Conservation (phyloP, 768 basidiomycete genomes). For the Lyophyllum decastes region DNA sequence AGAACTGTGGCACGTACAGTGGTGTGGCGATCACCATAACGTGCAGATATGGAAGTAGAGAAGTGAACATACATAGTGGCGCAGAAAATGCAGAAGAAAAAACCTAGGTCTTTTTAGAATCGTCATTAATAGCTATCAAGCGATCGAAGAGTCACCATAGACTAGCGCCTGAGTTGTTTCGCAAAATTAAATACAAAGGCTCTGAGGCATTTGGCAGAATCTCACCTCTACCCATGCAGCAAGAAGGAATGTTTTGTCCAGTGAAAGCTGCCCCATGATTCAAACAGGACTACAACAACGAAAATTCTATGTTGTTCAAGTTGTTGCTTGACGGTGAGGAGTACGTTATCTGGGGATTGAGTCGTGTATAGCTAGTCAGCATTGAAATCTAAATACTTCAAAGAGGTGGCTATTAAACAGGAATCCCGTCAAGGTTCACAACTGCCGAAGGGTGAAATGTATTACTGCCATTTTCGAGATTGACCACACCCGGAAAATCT, state of each 20-base stretch:
- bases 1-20: not conserved
- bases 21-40: slow-evolving; percentile 1
- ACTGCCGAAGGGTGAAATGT: too few relatives aligned
- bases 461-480: too few relatives aligned
- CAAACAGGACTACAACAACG: too few relatives aligned
- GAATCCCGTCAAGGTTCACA: too few relatives aligned
- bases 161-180: not conserved
- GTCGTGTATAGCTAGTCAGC: too few relatives aligned
- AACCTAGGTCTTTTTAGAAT: not conserved
- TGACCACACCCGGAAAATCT: too few relatives aligned
- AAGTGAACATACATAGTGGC: slow-evolving; percentile 6
- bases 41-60: not conserved
- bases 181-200: not conserved
- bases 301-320: too few relatives aligned
- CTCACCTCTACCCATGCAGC: slow-evolving; percentile 7
- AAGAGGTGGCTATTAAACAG: too few relatives aligned
- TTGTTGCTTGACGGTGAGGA: too few relatives aligned
- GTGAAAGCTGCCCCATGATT: slow-evolving; percentile 6
- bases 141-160: not conserved
- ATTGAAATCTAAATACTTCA: too few relatives aligned
- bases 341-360: too few relatives aligned
- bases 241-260: slow-evolving; percentile 9
- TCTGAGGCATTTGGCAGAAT: not conserved
- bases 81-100: slow-evolving; percentile 6
- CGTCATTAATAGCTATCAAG: not conserved